These are phyloP conservation scores for Dryas alaskensis DNA, from an alignment of 306 rosid genomes.

Conservation along the genomic window DNA sequence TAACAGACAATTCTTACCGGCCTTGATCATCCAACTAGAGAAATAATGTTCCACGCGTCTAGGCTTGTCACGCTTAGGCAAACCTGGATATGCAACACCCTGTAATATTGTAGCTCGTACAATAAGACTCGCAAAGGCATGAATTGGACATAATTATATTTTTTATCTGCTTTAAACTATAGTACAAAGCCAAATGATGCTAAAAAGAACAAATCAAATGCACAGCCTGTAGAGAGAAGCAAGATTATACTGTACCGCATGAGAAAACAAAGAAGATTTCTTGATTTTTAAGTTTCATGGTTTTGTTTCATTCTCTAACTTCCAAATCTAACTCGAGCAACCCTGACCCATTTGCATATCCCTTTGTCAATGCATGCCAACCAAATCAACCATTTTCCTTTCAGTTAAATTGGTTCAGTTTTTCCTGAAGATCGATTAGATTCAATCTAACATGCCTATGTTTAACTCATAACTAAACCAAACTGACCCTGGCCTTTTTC, in stretches of 20 bases:
- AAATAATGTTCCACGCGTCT: conserved; percentile 86
- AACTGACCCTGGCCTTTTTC: not conserved
- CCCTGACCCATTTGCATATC: not conserved
- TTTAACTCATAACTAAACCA: conserved; percentile 1
- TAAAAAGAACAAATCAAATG: not conserved
- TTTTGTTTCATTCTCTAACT: not conserved
- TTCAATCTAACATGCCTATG: not conserved
- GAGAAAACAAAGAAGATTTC: not conserved
- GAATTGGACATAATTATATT: not conserved
- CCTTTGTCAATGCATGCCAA: not conserved
- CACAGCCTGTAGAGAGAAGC: not conserved
- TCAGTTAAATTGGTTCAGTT: not conserved
- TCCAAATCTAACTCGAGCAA: not conserved
- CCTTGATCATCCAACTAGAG: conserved; percentile 89
- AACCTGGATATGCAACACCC: conserved; percentile 77
- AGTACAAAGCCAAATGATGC: not conserved
- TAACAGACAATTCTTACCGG: conserved; percentile 53
- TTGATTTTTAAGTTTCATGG: not conserved
- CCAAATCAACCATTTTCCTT: not conserved
- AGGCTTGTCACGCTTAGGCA: conserved; percentile 93
- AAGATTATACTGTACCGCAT: not conserved
- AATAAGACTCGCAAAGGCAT: conserved; percentile 7
- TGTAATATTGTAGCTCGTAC: conserved; percentile 41
- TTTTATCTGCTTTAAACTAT: not conserved
- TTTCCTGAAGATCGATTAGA: not conserved